A percentile compares a stretch with the other conserved stretches of the same genome.
Conservation (phyloP, 768 basidiomycete genomes). For the Leccinum subtestaceum region DNA sequence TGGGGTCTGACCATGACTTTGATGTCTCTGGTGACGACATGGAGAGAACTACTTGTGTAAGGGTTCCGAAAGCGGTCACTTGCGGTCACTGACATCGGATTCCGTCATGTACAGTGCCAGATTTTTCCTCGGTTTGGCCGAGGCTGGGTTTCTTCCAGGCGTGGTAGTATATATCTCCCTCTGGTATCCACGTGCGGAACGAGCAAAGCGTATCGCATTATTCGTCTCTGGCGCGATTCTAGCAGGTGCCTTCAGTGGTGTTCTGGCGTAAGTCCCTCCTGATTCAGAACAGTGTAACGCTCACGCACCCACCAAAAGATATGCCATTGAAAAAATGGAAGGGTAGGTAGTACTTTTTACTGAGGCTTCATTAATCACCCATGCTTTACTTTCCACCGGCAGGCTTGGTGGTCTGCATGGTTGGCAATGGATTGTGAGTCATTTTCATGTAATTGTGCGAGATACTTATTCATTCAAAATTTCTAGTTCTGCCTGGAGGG, state of each 20-base stretch:
- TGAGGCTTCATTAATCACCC: not conserved
- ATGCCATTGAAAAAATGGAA: conserved; percentile 30
- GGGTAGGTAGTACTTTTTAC: conserved; percentile 30
- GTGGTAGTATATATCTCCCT: conserved; percentile 44
- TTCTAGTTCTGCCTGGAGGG: conserved; percentile 33
- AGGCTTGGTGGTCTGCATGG: conserved; percentile 34
- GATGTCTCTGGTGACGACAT: conserved; percentile 37
- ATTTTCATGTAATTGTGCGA: not conserved
- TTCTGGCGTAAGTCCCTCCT: conserved; percentile 39
- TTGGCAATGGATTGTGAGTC: conserved; percentile 40
- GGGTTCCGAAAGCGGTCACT: conserved; percentile 1
- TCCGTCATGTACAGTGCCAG: conserved; percentile 27
- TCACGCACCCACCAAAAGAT: conserved; percentile 27
- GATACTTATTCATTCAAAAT: conserved; percentile 1
- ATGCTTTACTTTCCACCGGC: not conserved
- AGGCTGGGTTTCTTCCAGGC: conserved; percentile 43
- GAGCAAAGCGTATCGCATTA: conserved; percentile 52
- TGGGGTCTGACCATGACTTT: conserved; percentile 39
- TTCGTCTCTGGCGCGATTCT: conserved; percentile 59
- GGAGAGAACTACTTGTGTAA: conserved; percentile 28
- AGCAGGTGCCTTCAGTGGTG: conserved; percentile 47
- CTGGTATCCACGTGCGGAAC: conserved; percentile 62
- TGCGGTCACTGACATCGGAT: conserved; percentile 1
- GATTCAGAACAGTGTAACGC: not conserved
- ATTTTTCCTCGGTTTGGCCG: conserved; percentile 44